Evolutionary conservation across 192 early-diverging fungal species (phyloP), one percentile per base, ranked within the genome.

Genomic region (Coemansia sp.): DNA sequence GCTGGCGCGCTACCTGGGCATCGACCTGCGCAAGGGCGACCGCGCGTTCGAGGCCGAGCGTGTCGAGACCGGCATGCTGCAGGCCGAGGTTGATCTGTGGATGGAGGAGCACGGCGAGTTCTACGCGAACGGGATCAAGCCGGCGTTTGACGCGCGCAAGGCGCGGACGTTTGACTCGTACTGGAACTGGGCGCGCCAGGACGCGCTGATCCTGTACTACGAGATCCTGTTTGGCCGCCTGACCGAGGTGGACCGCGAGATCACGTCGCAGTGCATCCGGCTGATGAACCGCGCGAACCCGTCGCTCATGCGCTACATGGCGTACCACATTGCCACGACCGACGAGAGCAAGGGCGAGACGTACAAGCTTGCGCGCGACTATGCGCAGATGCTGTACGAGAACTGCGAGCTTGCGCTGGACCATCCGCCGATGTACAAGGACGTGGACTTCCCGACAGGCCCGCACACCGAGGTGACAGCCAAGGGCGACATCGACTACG

Each of bases 151-250:
- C 54, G 78, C 84, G 12, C 83, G 88, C 66, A 97, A 94, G 83
- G 93, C 91, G 30, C 90, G 95, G 43, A 81, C 74, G 25, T 97
- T 93, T 64, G 92, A 97, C 66, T 97, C 95, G 44, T 89, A 92
- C 88, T 97, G 95, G 95, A 97, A 97, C 83, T 97, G 95, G 95
- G 84, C 93, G 49, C 85, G 94, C 38, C 82, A 84, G 53, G 90
- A 93, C 32, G 90, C 80, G 53, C 85, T 87, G 45, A 73, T 95
- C 14, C 81, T 97, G 59, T 93, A 91, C 76, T 98, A 92, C 71
- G 95, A 94, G 78, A 89, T 95, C 51, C 83, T 98, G 69, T 95
- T 91, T 73, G 93, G 93, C 56, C 84, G 88, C 21, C 79, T 98
- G 55, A 85, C 87, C 19, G 86, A 81, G 55, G 91, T 97, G 19